Evolutionary conservation across 495 filamentous ascomycete species (phyloP), one percentile per base, ranked within the genome.

Genomic region (Cryomyces minteri): DNA sequence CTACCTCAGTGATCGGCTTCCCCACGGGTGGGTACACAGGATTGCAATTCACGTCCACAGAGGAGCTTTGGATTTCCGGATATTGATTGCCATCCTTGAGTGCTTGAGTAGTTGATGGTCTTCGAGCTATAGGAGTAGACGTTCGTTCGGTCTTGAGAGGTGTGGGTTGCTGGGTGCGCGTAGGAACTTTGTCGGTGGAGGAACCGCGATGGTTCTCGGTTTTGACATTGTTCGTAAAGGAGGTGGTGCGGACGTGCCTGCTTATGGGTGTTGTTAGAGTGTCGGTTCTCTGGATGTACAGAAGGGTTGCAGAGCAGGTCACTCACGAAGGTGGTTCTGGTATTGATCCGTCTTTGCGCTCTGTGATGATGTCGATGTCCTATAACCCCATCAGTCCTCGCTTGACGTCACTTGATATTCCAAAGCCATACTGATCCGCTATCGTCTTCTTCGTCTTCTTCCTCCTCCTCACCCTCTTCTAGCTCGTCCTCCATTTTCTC

Each of bases 301-400:
- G 18, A 25, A 25, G 18, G 1, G 1, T 25, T 25, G 18, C 18
- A n/a, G 12, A 25, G 7, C 4, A 31, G 30, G 43, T 18, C 11
- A 51, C 75, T 68, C 58, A 74, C 72, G 73, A 67, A 55, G 75
- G 68, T 39, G 83, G 72, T 44, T 84, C 77, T 38, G 82, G 68
- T 47, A 80, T 80, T 8, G 75, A 64, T 48, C 80, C 80, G 43
- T 87, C 84, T 62, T 90, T 83, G 32, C 73, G 65, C 53, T 88
- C 90, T 48, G 83, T 87, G 52, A 95, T 92, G 54, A 98, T 92
- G 54, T 96, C 87, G 53, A 98, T 82, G 49, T 96, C 90, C 74
- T 94, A 41, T 36, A 7, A 31, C 30, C 5, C 10, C 29, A 33
- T 43, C 32, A 44, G 44, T n/a, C 45, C 39, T 47, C 18, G 18